Conservation (phyloP, 2,329 filamentous ascomycete genomes). For the Exophiala xenobiotica region DNA sequence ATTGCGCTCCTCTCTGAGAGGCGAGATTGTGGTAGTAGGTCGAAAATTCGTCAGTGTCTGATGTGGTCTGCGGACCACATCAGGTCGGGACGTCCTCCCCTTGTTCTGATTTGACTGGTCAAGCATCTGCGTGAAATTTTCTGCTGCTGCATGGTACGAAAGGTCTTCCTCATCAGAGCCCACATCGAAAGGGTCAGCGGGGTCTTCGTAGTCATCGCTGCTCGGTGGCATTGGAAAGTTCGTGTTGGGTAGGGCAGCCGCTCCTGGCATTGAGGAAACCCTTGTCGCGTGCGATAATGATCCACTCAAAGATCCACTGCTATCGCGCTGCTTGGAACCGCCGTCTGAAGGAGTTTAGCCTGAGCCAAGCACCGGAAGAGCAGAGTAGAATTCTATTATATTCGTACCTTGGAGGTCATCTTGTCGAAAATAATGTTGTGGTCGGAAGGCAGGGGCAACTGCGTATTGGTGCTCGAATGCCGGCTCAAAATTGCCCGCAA, state of each 20-base stretch:
- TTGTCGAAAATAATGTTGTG: neutral
- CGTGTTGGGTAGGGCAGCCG: neutral
- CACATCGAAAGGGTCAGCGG: slow-evolving; percentile 64
- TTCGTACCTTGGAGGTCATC: neutral
- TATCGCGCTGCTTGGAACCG: no score
- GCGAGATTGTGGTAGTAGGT: slow-evolving; percentile 54
- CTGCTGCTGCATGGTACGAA: slow-evolving; percentile 19
- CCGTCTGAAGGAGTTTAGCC: neutral
- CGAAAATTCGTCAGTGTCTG: slow-evolving; percentile 17
- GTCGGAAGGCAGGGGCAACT: no score
- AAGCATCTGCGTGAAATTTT: slow-evolving; percentile 36
- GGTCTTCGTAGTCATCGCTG: slow-evolving; percentile 51
- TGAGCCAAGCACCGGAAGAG: neutral
- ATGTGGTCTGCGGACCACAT: slow-evolving; percentile 6
- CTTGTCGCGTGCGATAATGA: no score
- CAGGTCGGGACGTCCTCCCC: slow-evolving; percentile 6
- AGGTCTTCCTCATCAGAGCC: slow-evolving; percentile 48
- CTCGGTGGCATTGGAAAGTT: neutral
- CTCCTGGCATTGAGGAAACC: neutral
- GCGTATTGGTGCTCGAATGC: neutral
- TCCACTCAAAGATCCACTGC: no score
- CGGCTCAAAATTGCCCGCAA: neutral
- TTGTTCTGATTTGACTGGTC: slow-evolving; percentile 11
- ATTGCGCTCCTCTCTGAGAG: slow-evolving; percentile 76
- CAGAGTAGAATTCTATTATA: neutral